Conservation (phyloP, 1,284 basidiomycete species). For the Mrakiaceae sp. region DNA sequence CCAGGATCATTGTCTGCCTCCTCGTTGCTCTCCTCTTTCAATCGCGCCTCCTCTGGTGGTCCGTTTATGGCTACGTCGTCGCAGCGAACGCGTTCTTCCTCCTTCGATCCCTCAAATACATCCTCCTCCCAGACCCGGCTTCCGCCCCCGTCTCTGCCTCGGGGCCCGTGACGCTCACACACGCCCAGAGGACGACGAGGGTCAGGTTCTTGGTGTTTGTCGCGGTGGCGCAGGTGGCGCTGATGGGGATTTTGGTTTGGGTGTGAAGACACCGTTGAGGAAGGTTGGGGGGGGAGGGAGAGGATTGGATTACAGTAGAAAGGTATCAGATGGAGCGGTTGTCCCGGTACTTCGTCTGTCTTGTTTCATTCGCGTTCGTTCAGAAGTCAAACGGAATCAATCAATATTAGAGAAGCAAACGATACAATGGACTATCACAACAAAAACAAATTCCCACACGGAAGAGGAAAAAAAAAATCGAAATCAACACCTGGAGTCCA, state of each 20-base stretch:
- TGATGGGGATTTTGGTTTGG: slow-evolving; percentile 64
- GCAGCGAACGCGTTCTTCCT: slow-evolving; percentile 89
- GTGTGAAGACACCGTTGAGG: slow-evolving; percentile 31
- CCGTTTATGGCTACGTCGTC: slow-evolving; percentile 73
- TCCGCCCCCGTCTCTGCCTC: slow-evolving; percentile 34
- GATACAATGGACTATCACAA: too few species aligned
- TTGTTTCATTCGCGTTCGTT: too few species aligned
- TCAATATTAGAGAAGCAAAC: too few species aligned
- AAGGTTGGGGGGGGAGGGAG: too few species aligned
- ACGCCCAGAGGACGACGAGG: slow-evolving; percentile 64
- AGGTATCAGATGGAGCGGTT: too few species aligned
- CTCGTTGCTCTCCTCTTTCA: slow-evolving; percentile 36
- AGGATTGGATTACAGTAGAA: too few species aligned
- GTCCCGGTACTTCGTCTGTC: too few species aligned
- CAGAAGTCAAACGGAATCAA: too few species aligned
- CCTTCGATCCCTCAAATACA: slow-evolving; percentile 78
- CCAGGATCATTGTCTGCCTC: slow-evolving; percentile 34
- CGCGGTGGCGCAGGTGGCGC: slow-evolving; percentile 61
- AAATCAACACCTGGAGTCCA: too few species aligned
- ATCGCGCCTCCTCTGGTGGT: slow-evolving; percentile 52
- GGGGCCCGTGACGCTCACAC: slow-evolving; percentile 45
- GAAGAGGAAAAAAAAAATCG: too few species aligned
- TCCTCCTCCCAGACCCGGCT: slow-evolving; percentile 65
- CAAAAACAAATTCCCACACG: too few species aligned
- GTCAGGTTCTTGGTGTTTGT: slow-evolving; percentile 72